Percentiles rank a stretch among this genome's conserved stretches.
Conservation (phyloP, 78 protist species). For the Cavenderia fasciculata region DNA sequence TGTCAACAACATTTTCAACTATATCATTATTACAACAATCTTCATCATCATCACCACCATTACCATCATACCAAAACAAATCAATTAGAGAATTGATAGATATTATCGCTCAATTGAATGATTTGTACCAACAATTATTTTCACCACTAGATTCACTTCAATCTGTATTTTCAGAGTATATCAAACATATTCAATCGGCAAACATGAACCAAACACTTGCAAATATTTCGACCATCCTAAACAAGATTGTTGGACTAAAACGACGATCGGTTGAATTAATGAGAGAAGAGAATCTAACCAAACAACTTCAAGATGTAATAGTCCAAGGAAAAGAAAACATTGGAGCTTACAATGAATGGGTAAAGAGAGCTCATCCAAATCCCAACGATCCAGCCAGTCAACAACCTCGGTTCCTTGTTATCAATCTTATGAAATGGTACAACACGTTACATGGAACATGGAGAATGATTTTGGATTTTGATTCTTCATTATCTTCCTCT, state of each 20-base stretch:
- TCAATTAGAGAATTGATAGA: constrained; percentile 36
- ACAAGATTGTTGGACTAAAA: not conserved
- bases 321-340: constrained; percentile 59
- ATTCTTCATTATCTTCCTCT: no score
- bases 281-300: not conserved
- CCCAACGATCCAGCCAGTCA: constrained; percentile 21
- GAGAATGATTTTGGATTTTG: constrained; percentile 24
- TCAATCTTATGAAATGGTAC: constrained; percentile 75
- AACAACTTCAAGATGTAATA: constrained; percentile 22
- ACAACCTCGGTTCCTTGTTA: constrained; percentile 15
- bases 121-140: constrained; percentile 28
- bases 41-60: not conserved
- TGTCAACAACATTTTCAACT: not conserved
- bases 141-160: constrained; percentile 16
- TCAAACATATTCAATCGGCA: not conserved
- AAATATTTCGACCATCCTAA: not conserved
- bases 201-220: not conserved
- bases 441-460: constrained; percentile 33
- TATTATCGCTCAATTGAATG: constrained; percentile 29
- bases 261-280: not conserved
- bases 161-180: constrained; percentile 8
- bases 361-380: constrained; percentile 10
- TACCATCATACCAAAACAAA: constrained; percentile 13
- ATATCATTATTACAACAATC: not conserved
- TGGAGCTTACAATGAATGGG: constrained; percentile 54